Evolutionary conservation across 495 filamentous ascomycete genomes (phyloP), one percentile per base, ranked within the genome.

Genomic region (Penicillium psychrofluorescens): DNA sequence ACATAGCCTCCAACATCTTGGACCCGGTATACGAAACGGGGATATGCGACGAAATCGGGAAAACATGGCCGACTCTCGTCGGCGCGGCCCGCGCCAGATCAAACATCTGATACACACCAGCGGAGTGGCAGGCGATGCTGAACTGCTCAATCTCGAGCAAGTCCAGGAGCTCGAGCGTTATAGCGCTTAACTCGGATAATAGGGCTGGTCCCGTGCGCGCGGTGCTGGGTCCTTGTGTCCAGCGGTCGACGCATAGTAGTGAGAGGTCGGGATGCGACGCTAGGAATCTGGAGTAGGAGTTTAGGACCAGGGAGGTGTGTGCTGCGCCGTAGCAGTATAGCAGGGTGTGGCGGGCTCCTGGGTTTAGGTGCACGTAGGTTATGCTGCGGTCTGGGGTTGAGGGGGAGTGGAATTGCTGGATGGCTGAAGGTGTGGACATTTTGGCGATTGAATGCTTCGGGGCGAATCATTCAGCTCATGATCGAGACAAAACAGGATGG

Each of bases 271-370:
- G 15, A n/a, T 44, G 42, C 28, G 35, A 12, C 2, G 36, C n/a
- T 9, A 36, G 7, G 14, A 44, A 44, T 22, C 8, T 14, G 6
- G 13, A 27, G n/a, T 37, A 44, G 12, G 31, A 16, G 22, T 29
- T 28, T 12, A 38, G 22, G 10, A 32, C 6, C 2, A 14, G 11
- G 7, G 33, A 29, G 8, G 10, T 29, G 28, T 12, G 22, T 9
- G 34, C 42, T 11, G 42, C 42, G 6, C 42, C 42, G n/a, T 44
- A 44, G 35, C 42, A 44, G 42, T 30, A 44, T 29, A 44, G 4
- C 3, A 44, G 28, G 6, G 42, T 44, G 35, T 44, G 35, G 11
- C 28, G 42, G 12, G 42, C 42, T 16, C 35, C 35, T 12, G 10
- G 27, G 35, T 44, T 44, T 6, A 44, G 42, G 12, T 38, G 42